Conservation (phyloP, 2,329 filamentous ascomycete genomes). For the Sporothrix euskadiensis region DNA sequence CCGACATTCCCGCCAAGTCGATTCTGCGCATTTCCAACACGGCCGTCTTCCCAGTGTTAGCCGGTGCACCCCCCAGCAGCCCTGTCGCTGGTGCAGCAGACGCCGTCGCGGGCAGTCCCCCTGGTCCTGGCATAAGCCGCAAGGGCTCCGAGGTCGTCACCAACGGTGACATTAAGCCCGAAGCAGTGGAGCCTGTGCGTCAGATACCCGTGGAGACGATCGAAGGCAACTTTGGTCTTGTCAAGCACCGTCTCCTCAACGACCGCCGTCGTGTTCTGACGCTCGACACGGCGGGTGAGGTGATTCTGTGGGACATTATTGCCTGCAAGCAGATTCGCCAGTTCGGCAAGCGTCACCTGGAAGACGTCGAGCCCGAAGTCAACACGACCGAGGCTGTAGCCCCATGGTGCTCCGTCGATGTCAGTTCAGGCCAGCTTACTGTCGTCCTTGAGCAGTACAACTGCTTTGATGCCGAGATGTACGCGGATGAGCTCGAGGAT, state of each 20-base stretch:
- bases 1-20: constrained; percentile 73
- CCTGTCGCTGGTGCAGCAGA: constrained; percentile 34
- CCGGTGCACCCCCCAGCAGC: constrained; percentile 44
- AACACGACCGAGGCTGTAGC: constrained; percentile 88
- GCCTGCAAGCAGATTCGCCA: constrained; percentile 85
- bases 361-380: constrained; percentile 83
- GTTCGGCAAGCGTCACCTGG: constrained; percentile 92
- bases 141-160: constrained; percentile 59
- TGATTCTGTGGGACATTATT: constrained; percentile 91
- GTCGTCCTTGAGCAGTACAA: constrained; percentile 92
- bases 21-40: constrained; percentile 83
- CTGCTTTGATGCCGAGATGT: constrained; percentile 96
- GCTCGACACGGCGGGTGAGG: constrained; percentile 90
- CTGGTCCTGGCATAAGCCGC: constrained; percentile 40
- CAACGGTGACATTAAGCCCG: constrained; percentile 40
- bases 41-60: constrained; percentile 64
- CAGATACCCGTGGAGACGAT: constrained; percentile 76
- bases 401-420: constrained; percentile 95
- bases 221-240: constrained; percentile 90
- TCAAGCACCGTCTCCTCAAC: constrained; percentile 90
- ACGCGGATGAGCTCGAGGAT: constrained; percentile 76
- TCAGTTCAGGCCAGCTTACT: constrained; percentile 85
- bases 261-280: constrained; percentile 88
- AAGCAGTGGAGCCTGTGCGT: constrained; percentile 62
- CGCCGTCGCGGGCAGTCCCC: not conserved